phyloP scores from a whole-genome alignment of 176 grass and related monocot species.

The Cymbopogon citratus region DNA sequence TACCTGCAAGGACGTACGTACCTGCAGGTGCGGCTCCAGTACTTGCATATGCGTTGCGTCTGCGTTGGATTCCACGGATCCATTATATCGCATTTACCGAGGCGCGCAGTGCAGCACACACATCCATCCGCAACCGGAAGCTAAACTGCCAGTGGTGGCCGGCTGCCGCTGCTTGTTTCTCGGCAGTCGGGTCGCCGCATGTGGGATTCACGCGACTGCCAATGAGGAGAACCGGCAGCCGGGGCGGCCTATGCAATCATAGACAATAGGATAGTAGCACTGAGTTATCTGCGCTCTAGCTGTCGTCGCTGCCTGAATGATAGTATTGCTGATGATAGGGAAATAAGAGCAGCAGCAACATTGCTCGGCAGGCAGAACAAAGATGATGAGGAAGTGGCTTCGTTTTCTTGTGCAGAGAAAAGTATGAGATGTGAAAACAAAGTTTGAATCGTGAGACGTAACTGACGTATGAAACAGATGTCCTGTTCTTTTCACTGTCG shows the following conservation, averaged over 20 bases:
- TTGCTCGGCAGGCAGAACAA: not conserved
- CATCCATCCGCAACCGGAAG: not conserved
- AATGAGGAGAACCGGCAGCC: not conserved
- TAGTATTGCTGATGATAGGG: not conserved
- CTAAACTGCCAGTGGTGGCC: constrained; percentile 12
- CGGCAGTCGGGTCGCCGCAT: constrained; percentile 34
- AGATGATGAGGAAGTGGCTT: not conserved
- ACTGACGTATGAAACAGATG: not conserved
- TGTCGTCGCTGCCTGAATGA: not conserved
- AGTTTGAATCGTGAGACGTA: not conserved
- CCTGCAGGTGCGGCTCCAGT: constrained; percentile 32
- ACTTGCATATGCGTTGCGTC: not conserved
- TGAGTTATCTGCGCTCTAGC: not conserved
- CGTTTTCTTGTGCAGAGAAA: not conserved
- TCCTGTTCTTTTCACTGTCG: not conserved
- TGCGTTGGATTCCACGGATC: constrained; percentile 34
- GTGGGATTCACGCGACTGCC: constrained; percentile 19
- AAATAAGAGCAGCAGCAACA: not conserved
- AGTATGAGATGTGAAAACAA: not conserved
- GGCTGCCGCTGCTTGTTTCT: constrained; percentile 9
- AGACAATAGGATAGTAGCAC: not conserved
- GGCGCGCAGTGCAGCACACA: not conserved
- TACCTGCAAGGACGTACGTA: constrained; percentile 59
- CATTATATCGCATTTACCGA: not conserved
- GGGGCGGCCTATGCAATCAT: not conserved